These are phyloP conservation scores for Plenodomus lindquistii DNA, from an alignment of 2,329 filamentous ascomycete species.

Conservation along the genomic window DNA sequence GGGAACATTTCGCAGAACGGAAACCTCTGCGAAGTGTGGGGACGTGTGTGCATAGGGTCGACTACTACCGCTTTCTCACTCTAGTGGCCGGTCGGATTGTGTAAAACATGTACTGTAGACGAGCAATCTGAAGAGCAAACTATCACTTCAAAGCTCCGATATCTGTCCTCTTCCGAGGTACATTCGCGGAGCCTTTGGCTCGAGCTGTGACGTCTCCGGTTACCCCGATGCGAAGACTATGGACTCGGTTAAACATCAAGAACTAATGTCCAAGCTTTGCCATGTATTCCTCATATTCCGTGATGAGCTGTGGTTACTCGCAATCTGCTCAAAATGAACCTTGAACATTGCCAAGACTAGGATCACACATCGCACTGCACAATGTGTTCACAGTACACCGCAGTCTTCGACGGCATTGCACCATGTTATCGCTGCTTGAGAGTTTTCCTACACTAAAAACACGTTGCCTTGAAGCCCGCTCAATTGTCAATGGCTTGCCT, in stretches of 20 bases:
- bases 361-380: neutral
- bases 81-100: constrained; percentile 49
- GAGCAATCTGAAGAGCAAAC: constrained; percentile 48
- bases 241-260: constrained; percentile 24
- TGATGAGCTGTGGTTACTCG: constrained; percentile 26
- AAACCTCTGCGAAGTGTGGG: constrained; percentile 38
- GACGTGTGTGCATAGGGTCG: constrained; percentile 47
- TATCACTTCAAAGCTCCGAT: constrained; percentile 38
- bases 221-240: constrained; percentile 31
- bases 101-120: constrained; percentile 51
- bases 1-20: constrained; percentile 33
- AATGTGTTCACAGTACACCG: too few relatives aligned
- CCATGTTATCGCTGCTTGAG: too few relatives aligned
- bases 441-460: too few relatives aligned
- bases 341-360: neutral
- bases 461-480: neutral
- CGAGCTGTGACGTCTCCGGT: constrained; percentile 32
- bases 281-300: constrained; percentile 15
- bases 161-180: constrained; percentile 29
- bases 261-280: constrained; percentile 22
- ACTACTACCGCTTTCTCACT: constrained; percentile 44
- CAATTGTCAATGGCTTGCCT: neutral
- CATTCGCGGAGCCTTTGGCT: constrained; percentile 21
- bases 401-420: neutral
- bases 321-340: constrained; percentile 5